These are phyloP conservation scores for Saitozyma sp. DNA, from an alignment of 768 basidiomycete genomes.

Conservation along the genomic window DNA sequence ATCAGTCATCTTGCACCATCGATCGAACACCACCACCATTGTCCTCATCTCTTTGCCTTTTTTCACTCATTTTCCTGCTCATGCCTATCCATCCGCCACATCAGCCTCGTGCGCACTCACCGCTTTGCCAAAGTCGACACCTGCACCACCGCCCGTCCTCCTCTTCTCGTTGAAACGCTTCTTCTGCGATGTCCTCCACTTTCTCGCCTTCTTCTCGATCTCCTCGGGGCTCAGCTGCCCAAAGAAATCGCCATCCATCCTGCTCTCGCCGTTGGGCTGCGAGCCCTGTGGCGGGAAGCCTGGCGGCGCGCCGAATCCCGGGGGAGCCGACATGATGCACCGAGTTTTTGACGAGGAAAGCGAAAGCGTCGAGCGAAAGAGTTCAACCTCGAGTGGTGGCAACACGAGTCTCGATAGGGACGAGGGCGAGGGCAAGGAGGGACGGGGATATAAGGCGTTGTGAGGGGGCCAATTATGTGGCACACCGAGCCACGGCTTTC, in stretches of 20 bases:
- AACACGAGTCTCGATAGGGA: background rate
- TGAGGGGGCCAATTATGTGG: too few species aligned
- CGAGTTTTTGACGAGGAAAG: background rate
- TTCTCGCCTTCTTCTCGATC: slow-evolving; percentile 87
- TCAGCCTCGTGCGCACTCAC: slow-evolving; percentile 27
- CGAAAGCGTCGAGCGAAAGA: background rate
- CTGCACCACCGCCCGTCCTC: slow-evolving; percentile 50
- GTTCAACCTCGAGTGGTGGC: background rate
- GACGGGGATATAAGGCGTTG: too few species aligned
- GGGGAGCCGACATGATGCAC: slow-evolving; percentile 16
- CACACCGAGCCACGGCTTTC: too few species aligned
- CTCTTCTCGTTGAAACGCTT: slow-evolving; percentile 66
- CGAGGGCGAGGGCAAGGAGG: too few species aligned
- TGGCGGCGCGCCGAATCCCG: slow-evolving; percentile 34
- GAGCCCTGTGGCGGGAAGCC: slow-evolving; percentile 29
- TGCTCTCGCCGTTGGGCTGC: slow-evolving; percentile 27
- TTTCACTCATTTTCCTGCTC: slow-evolving; percentile 14
- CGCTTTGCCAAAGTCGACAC: slow-evolving; percentile 53
- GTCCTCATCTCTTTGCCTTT: too few species aligned
- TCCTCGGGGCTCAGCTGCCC: slow-evolving; percentile 63
- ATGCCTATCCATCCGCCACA: background rate
- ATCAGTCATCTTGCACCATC: slow-evolving; percentile 16
- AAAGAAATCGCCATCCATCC: slow-evolving; percentile 48
- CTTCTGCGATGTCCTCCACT: slow-evolving; percentile 81
- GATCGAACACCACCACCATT: too few species aligned